These are phyloP conservation scores for Solanum hybrid DNA, from an alignment of 305 asterid genomes.

Conservation along the genomic window DNA sequence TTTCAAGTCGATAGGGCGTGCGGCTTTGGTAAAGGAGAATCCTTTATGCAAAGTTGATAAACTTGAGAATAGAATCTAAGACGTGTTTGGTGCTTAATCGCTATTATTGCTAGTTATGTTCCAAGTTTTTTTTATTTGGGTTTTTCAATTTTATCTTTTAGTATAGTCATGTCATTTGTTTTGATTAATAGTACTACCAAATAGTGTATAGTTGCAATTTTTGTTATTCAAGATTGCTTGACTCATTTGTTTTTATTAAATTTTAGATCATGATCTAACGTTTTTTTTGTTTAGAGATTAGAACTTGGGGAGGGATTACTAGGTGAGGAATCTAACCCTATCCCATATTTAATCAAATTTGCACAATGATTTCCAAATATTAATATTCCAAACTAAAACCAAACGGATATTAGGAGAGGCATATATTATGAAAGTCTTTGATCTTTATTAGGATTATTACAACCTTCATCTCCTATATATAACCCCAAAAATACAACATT, in stretches of 20 bases:
- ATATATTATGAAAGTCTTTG: background rate
- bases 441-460: background rate
- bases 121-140: background rate
- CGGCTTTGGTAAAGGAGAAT: constrained; percentile 13
- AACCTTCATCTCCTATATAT: background rate
- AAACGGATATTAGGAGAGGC: background rate
- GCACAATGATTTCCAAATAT: background rate
- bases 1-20: constrained; percentile 19
- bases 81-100: background rate
- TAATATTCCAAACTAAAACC: background rate
- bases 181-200: background rate
- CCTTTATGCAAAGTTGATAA: constrained; percentile 20
- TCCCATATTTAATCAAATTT: background rate
- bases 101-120: background rate
- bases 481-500: background rate
- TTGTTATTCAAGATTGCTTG: background rate
- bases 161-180: background rate
- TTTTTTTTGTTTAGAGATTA: background rate
- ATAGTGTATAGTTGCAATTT: background rate
- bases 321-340: background rate
- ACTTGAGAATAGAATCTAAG: constrained; percentile 9
- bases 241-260: background rate
- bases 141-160: background rate
- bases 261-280: background rate
- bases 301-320: background rate